Evolutionary conservation across 345 rosid genomes (phyloP), one percentile per base, ranked within the genome.

Genomic region (Boechera divaricarpa): DNA sequence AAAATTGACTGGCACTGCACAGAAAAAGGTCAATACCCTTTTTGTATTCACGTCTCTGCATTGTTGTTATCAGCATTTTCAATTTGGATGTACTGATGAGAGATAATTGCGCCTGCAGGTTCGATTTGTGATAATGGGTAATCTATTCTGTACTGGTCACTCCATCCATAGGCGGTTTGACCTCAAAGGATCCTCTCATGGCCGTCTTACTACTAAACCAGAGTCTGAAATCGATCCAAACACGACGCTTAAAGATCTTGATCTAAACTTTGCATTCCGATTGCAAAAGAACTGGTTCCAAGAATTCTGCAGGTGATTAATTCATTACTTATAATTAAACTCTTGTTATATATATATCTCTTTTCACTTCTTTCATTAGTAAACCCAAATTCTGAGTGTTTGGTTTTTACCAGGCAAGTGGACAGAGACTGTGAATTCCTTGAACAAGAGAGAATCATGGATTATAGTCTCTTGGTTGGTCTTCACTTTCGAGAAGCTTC

Each of bases 181-280:
- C 81, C 83, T 95, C 77, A 95, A 95, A 86, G 99, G 99, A 67
- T 95, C 99, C 29, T 95, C 98, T 59, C 97, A 92, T 70, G 99
- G 99, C 67, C 97, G 98, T 62, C 75, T 75, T 5, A 82, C 87
- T 12, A 92, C 97, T 29, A 82, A 86, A 63, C 94, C 97, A 0
- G 94, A 95, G 78, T 77, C 94, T 32, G 97, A 87, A 70, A 87
- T 95, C n/a, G 98, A 95, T 80, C 88, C 94, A 44, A 88, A 87
- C 18, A 88, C 91, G 11, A 95, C 98, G 29, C 98, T 95, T 73
- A 95, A 92, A 83, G 99, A 95, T 79, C 99, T 95, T 41, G 98
- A 95, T 84, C 91, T 95, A 70, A 92, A 90, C 73, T 91, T 83
- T 68, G 49, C 91, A 35, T 91, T 93, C 70, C 79, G 98, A 7